A percentile compares a stretch with the other conserved stretches of the same genome.
phyloP scores from a whole-genome alignment of 805 yeast species.

The Starmerella bombicola region DNA sequence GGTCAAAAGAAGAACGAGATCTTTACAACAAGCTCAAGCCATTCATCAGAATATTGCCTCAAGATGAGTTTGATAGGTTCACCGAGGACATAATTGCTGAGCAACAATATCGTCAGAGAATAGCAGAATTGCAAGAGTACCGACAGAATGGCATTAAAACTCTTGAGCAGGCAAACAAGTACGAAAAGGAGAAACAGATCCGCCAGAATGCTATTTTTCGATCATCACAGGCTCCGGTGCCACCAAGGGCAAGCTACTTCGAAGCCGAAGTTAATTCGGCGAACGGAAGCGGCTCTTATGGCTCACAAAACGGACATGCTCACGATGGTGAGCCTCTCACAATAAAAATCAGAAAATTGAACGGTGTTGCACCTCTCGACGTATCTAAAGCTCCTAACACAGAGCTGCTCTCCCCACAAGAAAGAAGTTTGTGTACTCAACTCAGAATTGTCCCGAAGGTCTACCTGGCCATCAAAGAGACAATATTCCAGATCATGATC shows the following conservation, averaged over 20 bases:
- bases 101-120: slow-evolving; percentile 62
- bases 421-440: slow-evolving; percentile 70
- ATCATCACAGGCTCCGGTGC: slow-evolving; percentile 16
- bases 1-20: slow-evolving; percentile 84
- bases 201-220: slow-evolving; percentile 40
- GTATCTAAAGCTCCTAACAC: slow-evolving; percentile 60
- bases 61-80: slow-evolving; percentile 67
- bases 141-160: slow-evolving; percentile 79
- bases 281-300: slow-evolving; percentile 9
- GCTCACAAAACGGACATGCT: slow-evolving; percentile 6
- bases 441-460: slow-evolving; percentile 85
- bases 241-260: slow-evolving; percentile 17
- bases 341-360: slow-evolving; percentile 25
- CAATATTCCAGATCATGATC: slow-evolving; percentile 73
- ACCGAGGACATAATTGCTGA: slow-evolving; percentile 64
- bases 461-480: slow-evolving; percentile 81
- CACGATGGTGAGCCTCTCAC: slow-evolving; percentile 19
- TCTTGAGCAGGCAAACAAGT: slow-evolving; percentile 68
- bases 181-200: slow-evolving; percentile 73
- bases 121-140: slow-evolving; percentile 88
- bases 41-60: slow-evolving; percentile 65
- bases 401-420: slow-evolving; percentile 74
- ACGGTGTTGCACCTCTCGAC: slow-evolving; percentile 29
- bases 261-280: slow-evolving; percentile 12
- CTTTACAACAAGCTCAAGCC: slow-evolving; percentile 63